Evolutionary conservation across 2,329 filamentous ascomycete genomes (phyloP), one percentile per base, ranked within the genome.

Genomic region (Penicillium verrucosum): DNA sequence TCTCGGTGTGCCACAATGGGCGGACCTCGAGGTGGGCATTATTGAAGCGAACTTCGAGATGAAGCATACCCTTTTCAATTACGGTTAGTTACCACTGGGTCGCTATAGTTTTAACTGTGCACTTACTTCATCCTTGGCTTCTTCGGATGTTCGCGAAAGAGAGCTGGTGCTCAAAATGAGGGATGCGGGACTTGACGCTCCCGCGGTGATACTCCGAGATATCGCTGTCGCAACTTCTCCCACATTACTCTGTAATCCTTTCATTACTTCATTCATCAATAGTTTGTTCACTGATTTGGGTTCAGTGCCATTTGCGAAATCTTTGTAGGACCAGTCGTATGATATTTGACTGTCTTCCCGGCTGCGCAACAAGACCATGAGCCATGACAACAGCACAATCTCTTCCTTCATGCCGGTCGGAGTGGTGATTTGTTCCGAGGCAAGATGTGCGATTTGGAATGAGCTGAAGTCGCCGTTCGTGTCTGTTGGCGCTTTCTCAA

Each of bases 361-460:
- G 1, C 73, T 77, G 11, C 78, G 71, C 54, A 79, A 54, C 8
- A 80, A 73, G 7, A 77, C 72, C 12, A 80, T 68, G 14, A 79
- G 70, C 78, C 78, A 81, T 40, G 78, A 72, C 36, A 75, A 43
- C 11, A 80, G 70, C 12, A 80, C 18, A 16, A 76, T 51, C 18
- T 78, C 76, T n/a, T 78, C 73, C 55, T 61, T 75, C 65, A 76
- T 68, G 30, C 70, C 67, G 8, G 75, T 77, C 16, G 63, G 62
- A 11, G 66, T 69, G 12, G 37, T n/a, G 3, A 34, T 49, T 16
- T 68, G 52, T 36, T 71, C 57, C 32, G 68, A 59, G 11, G 54
- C 60, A 54, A 76, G 66, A 5, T 59, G 65, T 21, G 41, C 38
- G n/a, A 75, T 40, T n/a, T 71, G 57, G 54, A 72, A 71, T 36